Evolutionary conservation across 2,329 filamentous ascomycete species (phyloP).

Genomic region (Chrysoporthe cubensis): DNA sequence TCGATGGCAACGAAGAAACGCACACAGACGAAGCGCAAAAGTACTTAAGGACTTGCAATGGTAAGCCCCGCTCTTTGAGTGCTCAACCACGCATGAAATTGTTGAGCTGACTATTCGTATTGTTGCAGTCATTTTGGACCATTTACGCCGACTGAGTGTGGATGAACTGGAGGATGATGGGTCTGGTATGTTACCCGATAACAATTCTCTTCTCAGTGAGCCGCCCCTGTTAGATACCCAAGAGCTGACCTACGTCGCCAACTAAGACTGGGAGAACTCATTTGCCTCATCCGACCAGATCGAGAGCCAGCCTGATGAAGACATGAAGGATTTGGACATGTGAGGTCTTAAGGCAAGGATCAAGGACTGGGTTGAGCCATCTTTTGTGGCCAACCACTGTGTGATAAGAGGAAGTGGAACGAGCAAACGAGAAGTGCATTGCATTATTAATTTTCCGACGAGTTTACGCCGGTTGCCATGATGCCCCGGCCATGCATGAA

Average conservation of each 20-base stretch:
- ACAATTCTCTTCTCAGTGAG: slow-evolving; percentile 38
- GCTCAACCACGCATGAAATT: background rate
- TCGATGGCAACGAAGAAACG: slow-evolving; percentile 39
- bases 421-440: background rate
- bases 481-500: slow-evolving; percentile 8
- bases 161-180: slow-evolving; percentile 63
- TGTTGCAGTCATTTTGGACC: slow-evolving; percentile 45
- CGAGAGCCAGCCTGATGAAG: slow-evolving; percentile 53
- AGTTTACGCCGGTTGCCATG: background rate
- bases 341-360: background rate
- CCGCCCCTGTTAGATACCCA: background rate
- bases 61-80: slow-evolving; percentile 38
- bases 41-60: slow-evolving; percentile 41
- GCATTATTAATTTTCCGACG: background rate
- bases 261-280: slow-evolving; percentile 59
- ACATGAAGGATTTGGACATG: slow-evolving; percentile 39
- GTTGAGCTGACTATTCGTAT: background rate
- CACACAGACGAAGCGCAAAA: slow-evolving; percentile 38
- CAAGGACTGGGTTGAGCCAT: background rate
- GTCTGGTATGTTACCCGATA: slow-evolving; percentile 56
- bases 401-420: background rate
- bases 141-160: slow-evolving; percentile 58
- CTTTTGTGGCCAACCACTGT: background rate
- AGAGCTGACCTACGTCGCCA: slow-evolving; percentile 22
- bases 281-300: slow-evolving; percentile 58